Base-by-base conservation (phyloP, 495 filamentous ascomycete species). In the Xylaria palmicola region DNA sequence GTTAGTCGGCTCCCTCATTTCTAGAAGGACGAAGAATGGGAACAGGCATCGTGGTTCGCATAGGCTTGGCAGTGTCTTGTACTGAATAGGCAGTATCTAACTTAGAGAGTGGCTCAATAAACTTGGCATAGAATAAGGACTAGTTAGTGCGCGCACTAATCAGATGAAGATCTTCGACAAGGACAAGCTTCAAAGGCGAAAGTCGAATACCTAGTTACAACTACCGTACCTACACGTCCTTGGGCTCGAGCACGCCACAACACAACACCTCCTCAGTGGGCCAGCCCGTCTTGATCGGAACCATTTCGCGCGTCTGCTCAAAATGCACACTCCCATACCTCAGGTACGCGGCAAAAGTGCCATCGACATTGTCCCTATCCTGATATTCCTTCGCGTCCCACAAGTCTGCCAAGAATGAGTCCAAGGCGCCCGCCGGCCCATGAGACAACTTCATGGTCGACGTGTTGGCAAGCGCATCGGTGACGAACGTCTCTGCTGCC, bases 271-370 rank as follows among this genome's bases (percentile, higher is more conserved):
- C 67, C 34, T 69, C 67, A 6, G 65, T 20, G 24, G 67, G 67
- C 60, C 62, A 67, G 15, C 56, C 60, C 55, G 64, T 62, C 48
- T 65, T 65, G 22, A 66, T 53, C 4, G 61, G 68, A 4, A 45
- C 37, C 62, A 71, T 65, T 41, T 60, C 40, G 6, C 65, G 56
- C 19, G 64, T 72, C 59, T 77, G 72, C 30, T 75, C 69, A 20
- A 74, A 72, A 29, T 72, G 65, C 17, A 71, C 69, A 29, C 69
- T 71, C 7, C 73, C 75, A 44, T 72, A 76, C 17, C 72, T 49
- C 26, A 77, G 60, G 40, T 76, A 71, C 26, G 65, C 71, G 1
- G 72, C 74, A 61, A 75, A 79, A 1, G 74, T 77, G 4, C 69
- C 72, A 10, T 68, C 56, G 15, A 59, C 61, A 29, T 61, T 64